Conservation (phyloP, 176 grass and related monocot species). For the Avena sativa region DNA sequence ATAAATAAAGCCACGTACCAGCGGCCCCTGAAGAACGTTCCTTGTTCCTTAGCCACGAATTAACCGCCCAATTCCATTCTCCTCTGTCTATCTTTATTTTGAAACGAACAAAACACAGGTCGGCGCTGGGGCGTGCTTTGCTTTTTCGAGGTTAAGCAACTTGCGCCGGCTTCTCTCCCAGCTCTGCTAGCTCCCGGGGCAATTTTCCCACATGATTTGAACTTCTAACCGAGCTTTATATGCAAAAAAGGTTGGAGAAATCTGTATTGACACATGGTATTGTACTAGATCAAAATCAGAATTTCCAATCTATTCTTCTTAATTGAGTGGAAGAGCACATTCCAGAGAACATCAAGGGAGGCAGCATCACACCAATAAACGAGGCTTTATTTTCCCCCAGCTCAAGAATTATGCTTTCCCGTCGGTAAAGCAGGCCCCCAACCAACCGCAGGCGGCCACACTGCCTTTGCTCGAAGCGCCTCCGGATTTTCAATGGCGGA, state of each 20-base stretch:
- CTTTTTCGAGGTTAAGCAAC: conserved; percentile 56
- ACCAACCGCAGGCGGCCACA: conserved; percentile 15
- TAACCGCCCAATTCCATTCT: conserved; percentile 32
- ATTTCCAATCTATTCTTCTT: neutral
- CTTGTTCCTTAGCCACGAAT: conserved; percentile 58
- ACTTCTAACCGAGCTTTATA: conserved; percentile 4
- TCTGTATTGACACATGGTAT: neutral
- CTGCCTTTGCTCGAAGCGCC: conserved; percentile 56
- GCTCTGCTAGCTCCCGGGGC: neutral
- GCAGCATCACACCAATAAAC: conserved; percentile 43
- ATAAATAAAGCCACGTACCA: conserved; percentile 24
- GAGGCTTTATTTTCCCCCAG: conserved; percentile 1
- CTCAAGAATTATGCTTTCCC: conserved; percentile 54
- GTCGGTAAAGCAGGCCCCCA: conserved; percentile 40
- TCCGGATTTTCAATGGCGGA: conserved; percentile 42
- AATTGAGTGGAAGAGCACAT: conserved; percentile 39
- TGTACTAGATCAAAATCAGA: neutral
- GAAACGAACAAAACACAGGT: conserved; percentile 9
- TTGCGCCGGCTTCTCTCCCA: neutral
- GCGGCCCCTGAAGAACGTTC: conserved; percentile 42
- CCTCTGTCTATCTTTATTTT: conserved; percentile 27
- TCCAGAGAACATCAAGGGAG: conserved; percentile 28
- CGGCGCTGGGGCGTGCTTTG: neutral
- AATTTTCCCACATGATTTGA: neutral
- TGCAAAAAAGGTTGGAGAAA: conserved; percentile 19